Percentiles rank a stretch among this genome's conserved stretches.
These are phyloP conservation scores for Monilinia fructicola DNA, from an alignment of 2,329 filamentous ascomycete species.

Conservation along the genomic window DNA sequence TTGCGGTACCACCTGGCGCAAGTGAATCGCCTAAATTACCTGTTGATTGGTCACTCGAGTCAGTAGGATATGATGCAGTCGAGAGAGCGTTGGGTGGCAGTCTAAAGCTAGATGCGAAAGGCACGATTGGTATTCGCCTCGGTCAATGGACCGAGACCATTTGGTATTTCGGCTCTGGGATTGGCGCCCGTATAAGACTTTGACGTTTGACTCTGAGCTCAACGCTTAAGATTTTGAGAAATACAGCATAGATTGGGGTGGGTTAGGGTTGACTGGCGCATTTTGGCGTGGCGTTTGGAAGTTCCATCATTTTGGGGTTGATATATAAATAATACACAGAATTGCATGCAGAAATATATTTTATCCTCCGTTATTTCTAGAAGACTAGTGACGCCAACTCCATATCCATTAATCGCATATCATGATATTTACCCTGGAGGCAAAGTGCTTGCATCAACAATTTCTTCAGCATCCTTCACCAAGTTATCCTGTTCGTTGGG, in stretches of 20 bases:
- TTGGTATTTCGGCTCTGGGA: slow-evolving; percentile 67
- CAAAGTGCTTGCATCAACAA: slow-evolving; percentile 91
- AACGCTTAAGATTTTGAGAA: slow-evolving; percentile 5
- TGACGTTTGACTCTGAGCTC: slow-evolving; percentile 43
- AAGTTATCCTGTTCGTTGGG: slow-evolving; percentile 63
- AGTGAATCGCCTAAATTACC: slow-evolving; percentile 74
- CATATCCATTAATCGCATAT: slow-evolving; percentile 29
- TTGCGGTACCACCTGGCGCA: slow-evolving; percentile 73
- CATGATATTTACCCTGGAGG: slow-evolving; percentile 70
- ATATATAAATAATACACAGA: slow-evolving; percentile 23
- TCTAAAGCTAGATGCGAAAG: slow-evolving; percentile 75
- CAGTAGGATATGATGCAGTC: slow-evolving; percentile 80
- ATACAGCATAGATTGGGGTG: not conserved
- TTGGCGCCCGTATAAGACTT: slow-evolving; percentile 63
- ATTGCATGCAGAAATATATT: slow-evolving; percentile 25
- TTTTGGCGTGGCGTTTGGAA: slow-evolving; percentile 20
- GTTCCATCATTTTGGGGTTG: not conserved
- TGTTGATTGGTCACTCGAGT: slow-evolving; percentile 74
- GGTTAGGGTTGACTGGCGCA: not conserved
- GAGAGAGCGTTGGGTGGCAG: slow-evolving; percentile 76
- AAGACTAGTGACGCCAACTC: slow-evolving; percentile 31
- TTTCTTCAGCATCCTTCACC: slow-evolving; percentile 84
- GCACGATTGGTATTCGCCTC: slow-evolving; percentile 71
- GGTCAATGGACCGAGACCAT: slow-evolving; percentile 73
- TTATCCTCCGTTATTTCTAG: slow-evolving; percentile 26